Base-by-base conservation (phyloP, 192 early-diverging fungal genomes). In the Rhizophlyctis rosea region DNA sequence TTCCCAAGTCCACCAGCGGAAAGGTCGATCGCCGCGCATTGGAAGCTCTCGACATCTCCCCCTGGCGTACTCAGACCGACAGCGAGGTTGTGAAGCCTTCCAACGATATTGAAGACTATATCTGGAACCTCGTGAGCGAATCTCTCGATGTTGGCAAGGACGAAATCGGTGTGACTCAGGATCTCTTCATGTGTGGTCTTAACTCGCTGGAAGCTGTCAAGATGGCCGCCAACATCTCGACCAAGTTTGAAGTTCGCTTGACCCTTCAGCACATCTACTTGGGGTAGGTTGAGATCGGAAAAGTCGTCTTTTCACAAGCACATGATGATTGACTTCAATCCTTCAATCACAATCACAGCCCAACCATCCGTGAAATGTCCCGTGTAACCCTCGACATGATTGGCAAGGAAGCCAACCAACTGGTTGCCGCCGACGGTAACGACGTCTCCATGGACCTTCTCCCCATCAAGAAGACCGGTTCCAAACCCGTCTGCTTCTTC, bases 121-220 rank as follows among this genome's bases (percentile, higher is more conserved):
- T 14, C 44, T n/a, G 44, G 13, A 13, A 47, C 13, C n/a, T n/a
- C n/a, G n/a, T n/a, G n/a, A n/a, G n/a, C n/a, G n/a, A n/a, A n/a
- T n/a, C n/a, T n/a, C n/a, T 53, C 7, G 27, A 53, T 18, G 23
- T 53, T 24, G 51, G 24, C 51, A 7, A 9, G 13, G 9, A 7
- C 11, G 13, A 11, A 11, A 9, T 53, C 11, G 51, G 51, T 23
- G 23, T 23, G 21, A 7, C 9, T 11, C 51, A 53, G 7, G 51
- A 53, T 24, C 27, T 53, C 21, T 53, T 53, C 23, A 24, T 7
- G 11, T 13, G 13, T 24, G 51, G 51, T 23, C 51, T 53, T 7
- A 53, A 53, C 51, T 53, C 51, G 51, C 51, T 53, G 21, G 9
- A 16, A 24, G 51, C 51, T 24, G 51, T 53, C 11, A 11, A 53